These are phyloP conservation scores for Orbilia blumenaviensis DNA, from an alignment of 2,329 filamentous ascomycete genomes.

Conservation along the genomic window DNA sequence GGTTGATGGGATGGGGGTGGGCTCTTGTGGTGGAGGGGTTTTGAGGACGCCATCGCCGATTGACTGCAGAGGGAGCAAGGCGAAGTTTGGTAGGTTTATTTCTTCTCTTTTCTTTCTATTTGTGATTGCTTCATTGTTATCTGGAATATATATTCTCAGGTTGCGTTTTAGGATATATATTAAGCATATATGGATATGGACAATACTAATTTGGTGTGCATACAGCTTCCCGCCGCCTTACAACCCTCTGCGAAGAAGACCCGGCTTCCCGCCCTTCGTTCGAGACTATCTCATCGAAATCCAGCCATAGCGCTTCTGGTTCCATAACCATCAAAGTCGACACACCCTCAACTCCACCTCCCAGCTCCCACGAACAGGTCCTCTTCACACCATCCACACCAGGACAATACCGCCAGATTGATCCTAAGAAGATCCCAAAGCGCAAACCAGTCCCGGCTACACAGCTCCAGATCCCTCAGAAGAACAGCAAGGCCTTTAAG, in stretches of 20 bases:
- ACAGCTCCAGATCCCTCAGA: constrained; percentile 32
- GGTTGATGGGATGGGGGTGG: background rate
- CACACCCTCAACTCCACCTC: constrained; percentile 26
- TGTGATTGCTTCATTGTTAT: too few species aligned
- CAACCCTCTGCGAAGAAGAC: constrained; percentile 37
- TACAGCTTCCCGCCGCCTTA: constrained; percentile 33
- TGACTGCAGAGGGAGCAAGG: background rate
- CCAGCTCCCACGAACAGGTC: background rate
- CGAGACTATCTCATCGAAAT: constrained; percentile 26
- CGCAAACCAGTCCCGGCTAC: constrained; percentile 37
- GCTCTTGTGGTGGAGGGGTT: background rate
- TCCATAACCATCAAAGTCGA: constrained; percentile 44
- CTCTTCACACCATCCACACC: background rate
- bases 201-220: constrained; percentile 8
- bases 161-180: background rate
- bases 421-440: constrained; percentile 49
- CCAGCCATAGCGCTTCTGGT: background rate
- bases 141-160: background rate
- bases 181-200: background rate
- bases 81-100: constrained; percentile 27
- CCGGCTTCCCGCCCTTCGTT: constrained; percentile 10
- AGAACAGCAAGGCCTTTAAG: constrained; percentile 38
- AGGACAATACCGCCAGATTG: constrained; percentile 40
- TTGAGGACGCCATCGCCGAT: constrained; percentile 41
- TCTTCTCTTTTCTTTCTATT: background rate